phyloP scores from a whole-genome alignment of 441 rosid genomes.

The Capsella rubella region DNA sequence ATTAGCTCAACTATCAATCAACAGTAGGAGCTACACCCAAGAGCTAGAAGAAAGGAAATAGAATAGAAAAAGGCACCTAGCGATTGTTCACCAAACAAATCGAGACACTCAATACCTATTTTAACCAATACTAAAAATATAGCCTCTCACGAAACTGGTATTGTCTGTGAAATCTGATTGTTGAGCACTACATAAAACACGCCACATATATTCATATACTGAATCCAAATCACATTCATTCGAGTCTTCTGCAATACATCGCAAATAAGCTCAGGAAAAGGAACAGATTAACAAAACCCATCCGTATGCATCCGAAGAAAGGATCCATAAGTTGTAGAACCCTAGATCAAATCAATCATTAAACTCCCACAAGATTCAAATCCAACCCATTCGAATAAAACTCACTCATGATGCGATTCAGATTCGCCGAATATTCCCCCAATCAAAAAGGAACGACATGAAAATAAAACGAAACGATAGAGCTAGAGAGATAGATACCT shows the following conservation, averaged over 20 bases:
- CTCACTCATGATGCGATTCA: conserved; percentile 38
- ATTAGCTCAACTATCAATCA: not conserved
- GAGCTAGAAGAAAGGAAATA: not conserved
- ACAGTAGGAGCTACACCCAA: not conserved
- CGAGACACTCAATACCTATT: not conserved
- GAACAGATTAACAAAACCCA: not conserved
- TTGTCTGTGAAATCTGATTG: not conserved
- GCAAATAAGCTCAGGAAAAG: conserved; percentile 20
- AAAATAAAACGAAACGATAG: not conserved
- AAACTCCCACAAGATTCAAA: conserved; percentile 16
- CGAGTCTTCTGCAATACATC: conserved; percentile 7
- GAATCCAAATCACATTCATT: conserved; percentile 25
- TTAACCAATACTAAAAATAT: not conserved
- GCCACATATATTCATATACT: conserved; percentile 1
- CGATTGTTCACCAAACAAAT: not conserved
- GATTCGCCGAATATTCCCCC: conserved; percentile 44
- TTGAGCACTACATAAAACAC: not conserved
- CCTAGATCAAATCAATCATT: conserved; percentile 26
- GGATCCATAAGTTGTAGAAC: conserved; percentile 32
- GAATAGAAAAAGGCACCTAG: not conserved
- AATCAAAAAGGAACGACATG: conserved; percentile 4
- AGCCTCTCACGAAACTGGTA: not conserved
- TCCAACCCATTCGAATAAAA: conserved; percentile 23
- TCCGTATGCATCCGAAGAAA: conserved; percentile 12
- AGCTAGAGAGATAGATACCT: conserved; percentile 51